Conservation (phyloP, 345 rosid species). For the Cardamine chenopodiifolia region DNA sequence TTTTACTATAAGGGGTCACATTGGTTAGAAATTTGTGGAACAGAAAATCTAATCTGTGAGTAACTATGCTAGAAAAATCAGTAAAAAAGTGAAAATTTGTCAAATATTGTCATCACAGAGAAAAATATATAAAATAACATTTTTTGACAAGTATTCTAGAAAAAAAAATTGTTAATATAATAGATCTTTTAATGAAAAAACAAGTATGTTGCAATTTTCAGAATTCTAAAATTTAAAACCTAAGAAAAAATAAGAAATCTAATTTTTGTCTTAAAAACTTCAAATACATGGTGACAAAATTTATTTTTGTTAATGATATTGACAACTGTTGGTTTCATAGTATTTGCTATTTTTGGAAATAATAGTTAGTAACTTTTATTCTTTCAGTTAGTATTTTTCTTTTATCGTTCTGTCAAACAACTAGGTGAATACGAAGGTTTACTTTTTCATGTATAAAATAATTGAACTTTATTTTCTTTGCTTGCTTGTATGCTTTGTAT, state of each 20-base stretch:
- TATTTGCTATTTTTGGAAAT: neutral
- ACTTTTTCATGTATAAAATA: neutral
- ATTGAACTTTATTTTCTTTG: neutral
- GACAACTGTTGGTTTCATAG: neutral
- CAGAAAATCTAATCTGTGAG: slow-evolving; percentile 20
- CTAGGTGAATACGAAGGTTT: neutral
- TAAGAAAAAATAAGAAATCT: neutral
- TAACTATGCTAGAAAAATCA: neutral
- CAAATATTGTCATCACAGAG: neutral
- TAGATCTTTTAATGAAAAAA: too few species aligned
- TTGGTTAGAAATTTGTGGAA: slow-evolving; percentile 35
- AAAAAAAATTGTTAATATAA: too few species aligned
- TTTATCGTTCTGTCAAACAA: neutral
- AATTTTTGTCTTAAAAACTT: neutral
- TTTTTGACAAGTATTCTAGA: neutral
- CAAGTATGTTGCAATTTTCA: neutral
- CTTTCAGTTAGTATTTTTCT: neutral
- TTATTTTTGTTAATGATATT: neutral
- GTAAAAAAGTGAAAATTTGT: neutral
- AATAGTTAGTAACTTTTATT: neutral
- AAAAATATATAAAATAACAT: neutral
- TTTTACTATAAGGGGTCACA: slow-evolving; percentile 29
- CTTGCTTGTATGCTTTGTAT: neutral
- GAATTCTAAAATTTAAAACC: neutral
- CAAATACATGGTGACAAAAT: neutral